phyloP scores from a whole-genome alignment of 2,329 filamentous ascomycete species.

The Lasiodiplodia sp. region DNA sequence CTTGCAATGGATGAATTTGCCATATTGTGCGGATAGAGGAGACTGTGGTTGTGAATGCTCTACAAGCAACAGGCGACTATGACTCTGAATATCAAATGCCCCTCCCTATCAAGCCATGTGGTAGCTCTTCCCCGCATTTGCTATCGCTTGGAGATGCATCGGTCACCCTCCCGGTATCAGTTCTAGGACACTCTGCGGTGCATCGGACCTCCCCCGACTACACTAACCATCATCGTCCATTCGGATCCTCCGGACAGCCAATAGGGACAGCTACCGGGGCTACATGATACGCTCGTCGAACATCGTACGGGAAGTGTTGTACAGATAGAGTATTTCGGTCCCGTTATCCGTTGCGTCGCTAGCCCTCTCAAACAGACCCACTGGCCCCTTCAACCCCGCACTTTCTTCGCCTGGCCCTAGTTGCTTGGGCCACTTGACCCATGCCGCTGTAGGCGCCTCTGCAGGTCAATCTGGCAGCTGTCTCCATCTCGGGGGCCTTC shows the following conservation, averaged over 20 bases:
- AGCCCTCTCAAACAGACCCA: too few species aligned
- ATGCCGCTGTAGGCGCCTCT: too few species aligned
- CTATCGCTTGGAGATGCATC: neutral
- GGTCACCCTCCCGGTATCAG: neutral
- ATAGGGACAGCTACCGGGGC: neutral
- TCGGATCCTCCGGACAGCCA: neutral
- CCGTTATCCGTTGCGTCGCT: neutral
- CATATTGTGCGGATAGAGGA: neutral
- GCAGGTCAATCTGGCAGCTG: too few species aligned
- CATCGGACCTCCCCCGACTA: neutral
- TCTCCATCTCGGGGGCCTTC: too few species aligned
- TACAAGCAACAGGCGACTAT: neutral
- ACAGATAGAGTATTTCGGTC: neutral
- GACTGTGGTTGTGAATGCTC: neutral
- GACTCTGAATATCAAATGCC: neutral
- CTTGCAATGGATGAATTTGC: neutral
- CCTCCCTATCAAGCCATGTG: neutral
- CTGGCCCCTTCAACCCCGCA: too few species aligned
- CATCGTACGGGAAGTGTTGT: neutral
- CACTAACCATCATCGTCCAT: neutral
- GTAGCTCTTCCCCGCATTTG: neutral
- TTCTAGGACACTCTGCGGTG: neutral
- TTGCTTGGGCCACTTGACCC: too few species aligned
- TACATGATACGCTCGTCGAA: neutral
- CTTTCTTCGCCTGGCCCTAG: too few species aligned